A percentile compares a stretch with the other conserved stretches of the same genome.
Evolutionary conservation across 1,139 yeast genomes (phyloP).

Genomic region (Schizosaccharomyces versatilis): DNA sequence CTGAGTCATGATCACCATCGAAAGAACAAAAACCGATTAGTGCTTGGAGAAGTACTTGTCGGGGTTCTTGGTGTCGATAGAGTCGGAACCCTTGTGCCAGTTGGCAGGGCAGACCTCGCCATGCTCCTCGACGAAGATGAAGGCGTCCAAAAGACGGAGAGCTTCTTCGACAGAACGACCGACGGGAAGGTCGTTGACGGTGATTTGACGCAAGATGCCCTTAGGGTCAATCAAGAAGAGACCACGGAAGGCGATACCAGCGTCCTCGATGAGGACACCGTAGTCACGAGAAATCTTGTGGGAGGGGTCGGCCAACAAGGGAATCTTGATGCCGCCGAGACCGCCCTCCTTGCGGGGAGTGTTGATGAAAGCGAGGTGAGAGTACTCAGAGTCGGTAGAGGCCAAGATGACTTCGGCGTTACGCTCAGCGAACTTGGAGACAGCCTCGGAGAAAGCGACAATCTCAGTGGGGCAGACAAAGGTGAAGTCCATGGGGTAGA

Average conservation of each 20-base stretch:
- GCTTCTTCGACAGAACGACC: constrained; percentile 98
- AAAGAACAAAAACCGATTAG: background rate
- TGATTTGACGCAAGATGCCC: constrained; percentile 6
- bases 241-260: constrained; percentile 92
- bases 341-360: constrained; percentile 95
- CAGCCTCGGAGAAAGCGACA: constrained; percentile 93
- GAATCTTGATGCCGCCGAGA: constrained; percentile 81
- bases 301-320: constrained; percentile 90
- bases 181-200: constrained; percentile 56
- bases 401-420: constrained; percentile 82
- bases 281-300: constrained; percentile 83
- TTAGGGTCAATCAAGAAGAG: constrained; percentile 84
- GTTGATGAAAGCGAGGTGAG: constrained; percentile 94
- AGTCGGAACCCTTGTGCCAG: constrained; percentile 94
- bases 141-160: constrained; percentile 88
- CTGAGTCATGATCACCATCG: too few species aligned
- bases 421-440: constrained; percentile 66
- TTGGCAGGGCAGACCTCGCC: constrained; percentile 79
- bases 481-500: constrained; percentile 96
- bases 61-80: constrained; percentile 62
- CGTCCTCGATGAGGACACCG: constrained; percentile 91
- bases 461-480: constrained; percentile 77
- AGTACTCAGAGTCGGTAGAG: constrained; percentile 94
- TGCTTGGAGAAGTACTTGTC: constrained; percentile 45
- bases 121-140: constrained; percentile 95